These are phyloP conservation scores for Botrytis aclada DNA, from an alignment of 2,329 filamentous ascomycete species.

Conservation along the genomic window DNA sequence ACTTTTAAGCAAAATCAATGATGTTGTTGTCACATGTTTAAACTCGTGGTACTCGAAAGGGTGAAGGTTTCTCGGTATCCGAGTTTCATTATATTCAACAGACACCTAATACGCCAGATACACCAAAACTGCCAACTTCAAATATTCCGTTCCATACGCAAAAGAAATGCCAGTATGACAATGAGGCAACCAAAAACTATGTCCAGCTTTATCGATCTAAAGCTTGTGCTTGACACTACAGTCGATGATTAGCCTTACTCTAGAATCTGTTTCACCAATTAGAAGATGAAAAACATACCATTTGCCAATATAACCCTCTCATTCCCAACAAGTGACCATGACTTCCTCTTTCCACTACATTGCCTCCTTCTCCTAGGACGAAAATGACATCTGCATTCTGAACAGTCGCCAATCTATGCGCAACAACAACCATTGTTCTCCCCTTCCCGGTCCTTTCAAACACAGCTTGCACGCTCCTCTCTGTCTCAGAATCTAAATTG, in stretches of 20 bases:
- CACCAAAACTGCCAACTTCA: background rate
- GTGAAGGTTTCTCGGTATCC: background rate
- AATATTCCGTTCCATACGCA: background rate
- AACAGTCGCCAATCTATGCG: slow-evolving; percentile 72
- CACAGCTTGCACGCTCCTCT: slow-evolving; percentile 59
- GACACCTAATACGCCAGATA: background rate
- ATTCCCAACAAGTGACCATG: slow-evolving; percentile 29
- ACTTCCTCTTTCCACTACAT: slow-evolving; percentile 32
- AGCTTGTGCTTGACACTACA: slow-evolving; percentile 27
- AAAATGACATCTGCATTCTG: slow-evolving; percentile 57
- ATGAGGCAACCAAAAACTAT: background rate
- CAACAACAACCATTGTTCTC: slow-evolving; percentile 74
- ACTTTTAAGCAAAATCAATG: background rate
- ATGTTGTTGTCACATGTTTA: background rate
- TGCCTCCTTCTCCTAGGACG: slow-evolving; percentile 32
- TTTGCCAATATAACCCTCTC: slow-evolving; percentile 35
- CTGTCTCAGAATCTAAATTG: slow-evolving; percentile 54
- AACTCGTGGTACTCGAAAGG: background rate
- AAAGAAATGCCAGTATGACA: background rate
- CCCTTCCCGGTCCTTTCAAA: slow-evolving; percentile 62
- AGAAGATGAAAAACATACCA: slow-evolving; percentile 25
- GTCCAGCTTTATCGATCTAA: slow-evolving; percentile 2
- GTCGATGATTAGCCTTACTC: slow-evolving; percentile 12
- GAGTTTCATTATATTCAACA: background rate
- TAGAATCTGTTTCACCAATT: background rate